Conservation (phyloP, 768 basidiomycete genomes). For the Lactifluus piperatus region DNA sequence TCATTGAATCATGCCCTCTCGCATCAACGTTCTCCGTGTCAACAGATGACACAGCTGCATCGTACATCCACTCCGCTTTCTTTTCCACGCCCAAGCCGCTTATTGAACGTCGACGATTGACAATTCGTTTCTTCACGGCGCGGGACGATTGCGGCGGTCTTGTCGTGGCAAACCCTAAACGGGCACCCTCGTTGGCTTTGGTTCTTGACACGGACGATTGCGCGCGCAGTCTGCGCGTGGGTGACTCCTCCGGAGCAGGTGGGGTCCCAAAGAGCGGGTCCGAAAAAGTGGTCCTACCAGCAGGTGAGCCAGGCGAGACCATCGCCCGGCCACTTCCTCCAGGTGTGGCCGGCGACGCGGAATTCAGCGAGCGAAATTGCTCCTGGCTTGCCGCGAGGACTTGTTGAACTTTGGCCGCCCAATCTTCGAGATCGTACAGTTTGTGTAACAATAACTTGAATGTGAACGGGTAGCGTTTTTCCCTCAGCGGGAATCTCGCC, state of each 20-base stretch:
- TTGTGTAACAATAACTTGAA: slow-evolving; percentile 21
- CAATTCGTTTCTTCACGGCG: slow-evolving; percentile 21
- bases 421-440: slow-evolving; percentile 20
- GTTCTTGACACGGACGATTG: slow-evolving; percentile 4
- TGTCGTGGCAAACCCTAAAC: background rate
- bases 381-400: slow-evolving; percentile 19
- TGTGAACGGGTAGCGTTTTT: slow-evolving; percentile 20
- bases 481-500: slow-evolving; percentile 13
- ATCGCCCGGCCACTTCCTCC: background rate
- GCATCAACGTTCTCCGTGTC: slow-evolving; percentile 11
- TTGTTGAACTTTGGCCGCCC: slow-evolving; percentile 18
- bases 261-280: background rate
- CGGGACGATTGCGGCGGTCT: slow-evolving; percentile 7
- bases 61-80: slow-evolving; percentile 18
- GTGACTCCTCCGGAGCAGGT: background rate
- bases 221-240: slow-evolving; percentile 1
- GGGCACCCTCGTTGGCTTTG: background rate
- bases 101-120: slow-evolving; percentile 18
- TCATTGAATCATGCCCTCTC: background rate
- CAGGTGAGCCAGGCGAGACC: background rate
- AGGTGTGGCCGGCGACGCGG: background rate
- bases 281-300: background rate
- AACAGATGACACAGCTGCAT: slow-evolving; percentile 14
- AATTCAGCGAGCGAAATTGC: slow-evolving; percentile 15
- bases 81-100: slow-evolving; percentile 10